Conservation (phyloP, 352 stramenopile genomes). For the Globisporangium echinulatum region DNA sequence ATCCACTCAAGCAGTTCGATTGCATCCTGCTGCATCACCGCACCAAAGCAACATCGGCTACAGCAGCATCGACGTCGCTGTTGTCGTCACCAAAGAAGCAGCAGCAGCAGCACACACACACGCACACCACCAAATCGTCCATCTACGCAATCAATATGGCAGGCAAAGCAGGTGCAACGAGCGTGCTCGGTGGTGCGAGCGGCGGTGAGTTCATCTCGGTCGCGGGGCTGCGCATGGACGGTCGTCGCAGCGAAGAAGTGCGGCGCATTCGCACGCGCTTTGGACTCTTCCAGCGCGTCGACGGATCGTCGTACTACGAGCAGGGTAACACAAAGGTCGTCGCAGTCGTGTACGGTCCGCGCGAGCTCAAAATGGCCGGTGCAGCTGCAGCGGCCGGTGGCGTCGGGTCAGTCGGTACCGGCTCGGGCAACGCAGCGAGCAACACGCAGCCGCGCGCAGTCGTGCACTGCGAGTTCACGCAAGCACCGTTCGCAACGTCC, state of each 20-base stretch:
- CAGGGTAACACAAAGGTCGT: slow-evolving; percentile 90
- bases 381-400: slow-evolving; percentile 23
- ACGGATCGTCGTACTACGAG: slow-evolving; percentile 85
- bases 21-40: no score
- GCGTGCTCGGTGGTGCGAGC: slow-evolving; percentile 42
- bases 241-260: slow-evolving; percentile 76
- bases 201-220: slow-evolving; percentile 80
- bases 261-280: slow-evolving; percentile 78
- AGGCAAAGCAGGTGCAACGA: slow-evolving; percentile 51
- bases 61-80: neutral
- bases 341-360: slow-evolving; percentile 82
- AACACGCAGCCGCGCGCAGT: slow-evolving; percentile 64
- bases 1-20: neutral
- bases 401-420: slow-evolving; percentile 48
- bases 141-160: slow-evolving; percentile 25
- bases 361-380: slow-evolving; percentile 52
- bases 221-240: slow-evolving; percentile 78
- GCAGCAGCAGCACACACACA: no score
- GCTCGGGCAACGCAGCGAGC: slow-evolving; percentile 52
- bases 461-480: slow-evolving; percentile 84
- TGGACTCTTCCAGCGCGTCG: slow-evolving; percentile 79
- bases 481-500: slow-evolving; percentile 83
- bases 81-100: neutral
- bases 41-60: neutral
- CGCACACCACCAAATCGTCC: neutral